Evolutionary conservation across 1,139 yeast genomes (phyloP), one percentile per base, ranked within the genome.

Genomic region (Geotrichum carabidarum): DNA sequence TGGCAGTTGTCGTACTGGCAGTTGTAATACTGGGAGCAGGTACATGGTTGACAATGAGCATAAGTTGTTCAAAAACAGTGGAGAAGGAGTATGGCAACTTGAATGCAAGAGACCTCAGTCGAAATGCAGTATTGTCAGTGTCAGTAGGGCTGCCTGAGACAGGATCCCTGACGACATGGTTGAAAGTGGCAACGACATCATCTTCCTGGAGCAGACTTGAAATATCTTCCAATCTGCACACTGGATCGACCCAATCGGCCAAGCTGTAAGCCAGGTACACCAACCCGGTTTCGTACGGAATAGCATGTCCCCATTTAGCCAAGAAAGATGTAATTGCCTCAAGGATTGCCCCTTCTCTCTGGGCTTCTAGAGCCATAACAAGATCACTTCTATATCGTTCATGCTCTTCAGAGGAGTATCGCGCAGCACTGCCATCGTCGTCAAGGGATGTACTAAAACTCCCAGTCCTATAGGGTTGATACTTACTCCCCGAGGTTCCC

Each of bases 201-300:
- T 34, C 18, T 34, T 30, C 38, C 31, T 32, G 32, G 22, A 30
- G 14, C 18, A 12, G 34, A 17, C 15, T 30, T 2, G 46, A 48
- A 11, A 41, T n/a, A 36, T 40, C 44, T 46, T 56, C 58, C 54
- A 60, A 58, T 44, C 62, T 61, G 51, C 57, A 62, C 18, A 75
- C 63, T 1, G 88, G 87, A 6, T 95, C 94, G 40, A 85, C 78
- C 95, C 96, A 89, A 68, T 89, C 96, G 1, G 96, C 94, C 53
- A 91, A 72, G 9, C 89, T 90, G 47, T 88, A 72, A 0, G 96
- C 97, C 22, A 87, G 81, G 95, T 96, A 90, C 1, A 91, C 78
- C 64, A 89, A 75, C 0, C 94, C 90, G 50, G 84, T 78, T 68
- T 88, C 95, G 67, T 90, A 91, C 59, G 83, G 84, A 56, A 87